A percentile compares a stretch with the other conserved stretches of the same genome.
Evolutionary conservation across 129 eudicot species (phyloP).

Genomic region (Ambrosia trifida): DNA sequence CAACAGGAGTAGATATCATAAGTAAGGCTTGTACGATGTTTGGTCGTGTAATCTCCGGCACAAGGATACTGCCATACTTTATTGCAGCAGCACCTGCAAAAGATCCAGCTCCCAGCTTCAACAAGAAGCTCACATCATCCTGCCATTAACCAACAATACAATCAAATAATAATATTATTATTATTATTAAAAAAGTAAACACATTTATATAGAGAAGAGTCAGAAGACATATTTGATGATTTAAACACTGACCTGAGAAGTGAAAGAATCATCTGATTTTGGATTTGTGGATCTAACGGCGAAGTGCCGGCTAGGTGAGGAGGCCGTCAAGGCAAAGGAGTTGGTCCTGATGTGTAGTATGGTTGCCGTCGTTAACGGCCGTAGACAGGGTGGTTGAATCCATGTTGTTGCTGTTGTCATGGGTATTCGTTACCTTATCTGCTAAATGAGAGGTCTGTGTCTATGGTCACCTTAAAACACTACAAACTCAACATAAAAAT

Average conservation of each 20-base stretch:
- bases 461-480: not conserved
- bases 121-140: constrained; percentile 59
- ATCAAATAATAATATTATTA: too few relatives aligned
- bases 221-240: not conserved
- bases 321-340: not conserved
- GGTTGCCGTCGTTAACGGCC: not conserved
- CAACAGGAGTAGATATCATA: constrained; percentile 57
- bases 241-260: constrained; percentile 33
- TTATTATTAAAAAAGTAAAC: not conserved
- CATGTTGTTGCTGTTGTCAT: constrained; percentile 28
- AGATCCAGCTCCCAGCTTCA: constrained; percentile 58
- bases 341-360: not conserved
- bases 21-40: constrained; percentile 54
- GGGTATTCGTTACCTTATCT: constrained; percentile 10
- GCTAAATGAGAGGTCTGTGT: not conserved
- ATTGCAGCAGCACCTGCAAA: constrained; percentile 58
- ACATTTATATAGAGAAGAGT: not conserved
- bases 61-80: constrained; percentile 59
- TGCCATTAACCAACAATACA: constrained; percentile 6
- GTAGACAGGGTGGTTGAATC: constrained; percentile 17
- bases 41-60: constrained; percentile 72
- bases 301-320: constrained; percentile 17
- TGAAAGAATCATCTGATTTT: constrained; percentile 2
- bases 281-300: constrained; percentile 37
- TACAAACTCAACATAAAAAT: too few relatives aligned